Percentiles rank a stretch among this genome's conserved stretches.
These are phyloP conservation scores for Aureobasidium sp. DNA, from an alignment of 2,329 filamentous ascomycete species.

Conservation along the genomic window DNA sequence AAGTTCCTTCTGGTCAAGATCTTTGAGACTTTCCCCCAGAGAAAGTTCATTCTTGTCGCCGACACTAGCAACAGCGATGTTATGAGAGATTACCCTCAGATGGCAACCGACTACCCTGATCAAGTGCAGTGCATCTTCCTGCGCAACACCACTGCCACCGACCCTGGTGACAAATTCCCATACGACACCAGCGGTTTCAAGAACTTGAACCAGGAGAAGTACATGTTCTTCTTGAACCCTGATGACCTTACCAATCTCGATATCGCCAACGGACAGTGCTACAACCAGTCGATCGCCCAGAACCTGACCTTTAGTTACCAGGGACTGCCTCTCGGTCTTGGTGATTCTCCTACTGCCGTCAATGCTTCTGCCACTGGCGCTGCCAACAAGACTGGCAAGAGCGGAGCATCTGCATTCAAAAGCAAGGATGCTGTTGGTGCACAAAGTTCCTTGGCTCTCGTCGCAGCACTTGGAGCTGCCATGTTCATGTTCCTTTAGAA, in stretches of 20 bases:
- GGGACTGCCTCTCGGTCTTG: slow-evolving; percentile 32
- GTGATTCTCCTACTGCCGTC: slow-evolving; percentile 7
- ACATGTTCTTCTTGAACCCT: slow-evolving; percentile 73
- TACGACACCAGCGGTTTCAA: slow-evolving; percentile 69
- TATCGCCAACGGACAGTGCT: slow-evolving; percentile 60
- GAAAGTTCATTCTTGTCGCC: slow-evolving; percentile 68
- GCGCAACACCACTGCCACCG: slow-evolving; percentile 66
- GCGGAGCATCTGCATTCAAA: slow-evolving; percentile 9
- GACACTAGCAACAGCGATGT: slow-evolving; percentile 63
- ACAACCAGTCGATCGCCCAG: slow-evolving; percentile 57
- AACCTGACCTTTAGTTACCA: slow-evolving; percentile 66
- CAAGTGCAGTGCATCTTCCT: slow-evolving; percentile 74
- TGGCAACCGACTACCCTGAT: slow-evolving; percentile 59
- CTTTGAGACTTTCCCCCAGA: slow-evolving; percentile 65
- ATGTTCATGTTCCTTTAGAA: slow-evolving; percentile 15
- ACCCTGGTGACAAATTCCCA: slow-evolving; percentile 59
- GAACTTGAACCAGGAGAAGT: slow-evolving; percentile 54
- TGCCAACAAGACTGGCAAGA: slow-evolving; percentile 17
- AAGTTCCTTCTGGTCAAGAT: slow-evolving; percentile 62
- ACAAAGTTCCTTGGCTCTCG: slow-evolving; percentile 12
- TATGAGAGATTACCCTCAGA: slow-evolving; percentile 38
- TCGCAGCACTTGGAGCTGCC: slow-evolving; percentile 10
- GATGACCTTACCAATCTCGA: slow-evolving; percentile 62
- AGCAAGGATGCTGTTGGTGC: slow-evolving; percentile 12
- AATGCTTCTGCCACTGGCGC: slow-evolving; percentile 18